Conservation (phyloP, 345 rosid genomes). For the Abelmoschus esculentus region DNA sequence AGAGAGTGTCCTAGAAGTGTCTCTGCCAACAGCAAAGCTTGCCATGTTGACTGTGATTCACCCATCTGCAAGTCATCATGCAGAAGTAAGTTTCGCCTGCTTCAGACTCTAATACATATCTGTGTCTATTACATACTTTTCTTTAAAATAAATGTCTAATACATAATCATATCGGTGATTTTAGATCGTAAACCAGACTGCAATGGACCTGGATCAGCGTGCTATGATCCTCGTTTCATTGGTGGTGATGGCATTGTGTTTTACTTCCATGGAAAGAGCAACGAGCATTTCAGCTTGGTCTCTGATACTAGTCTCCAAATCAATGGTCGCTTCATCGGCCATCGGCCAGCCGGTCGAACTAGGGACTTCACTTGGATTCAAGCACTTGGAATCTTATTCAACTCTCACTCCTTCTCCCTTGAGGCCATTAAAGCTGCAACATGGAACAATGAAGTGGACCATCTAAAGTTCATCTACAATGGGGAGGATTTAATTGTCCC, state of each 20-base stretch:
- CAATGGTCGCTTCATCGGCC: slow-evolving; percentile 51
- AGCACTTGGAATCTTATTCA: background rate
- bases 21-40: slow-evolving; percentile 21
- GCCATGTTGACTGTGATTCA: slow-evolving; percentile 28
- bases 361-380: slow-evolving; percentile 55
- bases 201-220: slow-evolving; percentile 49
- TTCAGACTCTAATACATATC: too few species aligned
- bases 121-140: too few species aligned
- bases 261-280: slow-evolving; percentile 54
- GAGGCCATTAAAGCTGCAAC: slow-evolving; percentile 11
- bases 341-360: slow-evolving; percentile 31
- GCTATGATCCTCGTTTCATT: slow-evolving; percentile 46
- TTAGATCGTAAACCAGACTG: slow-evolving; percentile 33
- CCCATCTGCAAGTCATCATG: slow-evolving; percentile 34
- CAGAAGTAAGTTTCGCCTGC: slow-evolving; percentile 21
- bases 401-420: background rate
- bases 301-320: slow-evolving; percentile 43
- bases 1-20: slow-evolving; percentile 29
- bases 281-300: slow-evolving; percentile 39
- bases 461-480: slow-evolving; percentile 40
- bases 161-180: background rate
- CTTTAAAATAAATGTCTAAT: too few species aligned
- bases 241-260: slow-evolving; percentile 50
- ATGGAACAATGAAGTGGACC: slow-evolving; percentile 51
- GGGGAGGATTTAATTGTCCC: slow-evolving; percentile 37